Base-by-base conservation (phyloP, 2,329 filamentous ascomycete genomes). In the Xylaria sp. region DNA sequence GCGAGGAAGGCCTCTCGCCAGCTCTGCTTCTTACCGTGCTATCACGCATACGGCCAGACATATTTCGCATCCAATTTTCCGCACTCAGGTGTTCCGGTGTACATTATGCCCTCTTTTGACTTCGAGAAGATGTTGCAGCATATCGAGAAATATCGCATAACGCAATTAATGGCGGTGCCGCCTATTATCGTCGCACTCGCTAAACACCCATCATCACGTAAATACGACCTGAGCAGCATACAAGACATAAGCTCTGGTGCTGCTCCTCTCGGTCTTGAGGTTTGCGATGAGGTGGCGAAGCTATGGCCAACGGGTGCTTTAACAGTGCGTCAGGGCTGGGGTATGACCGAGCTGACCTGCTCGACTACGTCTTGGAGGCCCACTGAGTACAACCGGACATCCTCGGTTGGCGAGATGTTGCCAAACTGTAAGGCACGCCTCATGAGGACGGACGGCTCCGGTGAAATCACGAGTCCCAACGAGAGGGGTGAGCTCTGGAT, bases 321-420 rank as follows among this genome's bases (percentile, higher is more conserved):
- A 7, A 54, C 66, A 2, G 65, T 83, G 11, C 78, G 79, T 71
- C 91, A 94, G 75, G 92, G 91, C 3, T 96, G 91, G 90, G 92
- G 92, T 4, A 94, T 96, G 92, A 95, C 92, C 1, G 92, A 95
- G 73, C 78, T 84, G 2, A 95, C 91, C 0, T 94, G 91, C 74
- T 87, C 89, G 0, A 80, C 85, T 17, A 81, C 90, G 11, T 82
- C 81, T 6, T 93, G 87, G 83, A 81, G 90, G 64, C 84, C 87
- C 0, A 77, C 71, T 1, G 74, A 71, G 4, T 65, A 72, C 2
- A 29, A 76, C 74, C 69, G 81, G 69, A 60, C 71, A 1, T 74
- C 81, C 2, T 52, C 70, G 0, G 90, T 93, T 1, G 91, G 90
- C 51, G 86, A 90, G 74, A 72, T 92, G 23, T 81, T 85, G 64